These are phyloP conservation scores for Escovopsis sp. DNA, from an alignment of 2,329 filamentous ascomycete species.

Conservation along the genomic window DNA sequence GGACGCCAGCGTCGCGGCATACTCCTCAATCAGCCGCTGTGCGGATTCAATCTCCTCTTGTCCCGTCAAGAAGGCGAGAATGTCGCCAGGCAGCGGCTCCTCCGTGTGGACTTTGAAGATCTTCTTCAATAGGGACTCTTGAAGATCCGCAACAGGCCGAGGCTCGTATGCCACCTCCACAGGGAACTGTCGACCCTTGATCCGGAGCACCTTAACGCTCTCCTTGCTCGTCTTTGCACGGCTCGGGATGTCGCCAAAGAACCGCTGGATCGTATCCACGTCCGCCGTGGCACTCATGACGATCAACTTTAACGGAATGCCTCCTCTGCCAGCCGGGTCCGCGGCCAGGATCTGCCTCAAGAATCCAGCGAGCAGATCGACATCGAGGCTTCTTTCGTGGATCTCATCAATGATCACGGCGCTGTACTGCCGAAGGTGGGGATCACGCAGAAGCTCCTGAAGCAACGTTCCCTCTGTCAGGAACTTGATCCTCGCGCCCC, in stretches of 20 bases:
- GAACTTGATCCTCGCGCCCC: constrained; percentile 78
- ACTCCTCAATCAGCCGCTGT: constrained; percentile 68
- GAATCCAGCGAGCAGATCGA: constrained; percentile 82
- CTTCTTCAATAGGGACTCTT: constrained; percentile 65
- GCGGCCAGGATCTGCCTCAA: constrained; percentile 59
- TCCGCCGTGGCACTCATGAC: constrained; percentile 97
- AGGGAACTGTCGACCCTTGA: constrained; percentile 76
- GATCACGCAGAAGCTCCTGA: constrained; percentile 82
- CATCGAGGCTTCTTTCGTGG: constrained; percentile 88
- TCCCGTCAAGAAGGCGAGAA: constrained; percentile 82
- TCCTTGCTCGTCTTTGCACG: not conserved
- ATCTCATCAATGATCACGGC: constrained; percentile 91
- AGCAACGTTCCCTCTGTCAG: constrained; percentile 93
- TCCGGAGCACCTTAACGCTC: constrained; percentile 37
- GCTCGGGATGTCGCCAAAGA: constrained; percentile 40
- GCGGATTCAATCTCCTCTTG: constrained; percentile 84
- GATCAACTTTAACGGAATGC: constrained; percentile 69
- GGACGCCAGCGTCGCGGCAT: constrained; percentile 55
- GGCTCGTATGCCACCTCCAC: constrained; percentile 66
- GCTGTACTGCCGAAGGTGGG: constrained; percentile 69
- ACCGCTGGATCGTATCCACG: constrained; percentile 60
- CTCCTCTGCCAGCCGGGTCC: constrained; percentile 49
- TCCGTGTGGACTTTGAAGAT: constrained; percentile 79
- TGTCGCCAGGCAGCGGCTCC: constrained; percentile 84
- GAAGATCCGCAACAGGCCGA: constrained; percentile 62